Base-by-base conservation (phyloP, 306 rosid species). In the Prunus fruticosa region DNA sequence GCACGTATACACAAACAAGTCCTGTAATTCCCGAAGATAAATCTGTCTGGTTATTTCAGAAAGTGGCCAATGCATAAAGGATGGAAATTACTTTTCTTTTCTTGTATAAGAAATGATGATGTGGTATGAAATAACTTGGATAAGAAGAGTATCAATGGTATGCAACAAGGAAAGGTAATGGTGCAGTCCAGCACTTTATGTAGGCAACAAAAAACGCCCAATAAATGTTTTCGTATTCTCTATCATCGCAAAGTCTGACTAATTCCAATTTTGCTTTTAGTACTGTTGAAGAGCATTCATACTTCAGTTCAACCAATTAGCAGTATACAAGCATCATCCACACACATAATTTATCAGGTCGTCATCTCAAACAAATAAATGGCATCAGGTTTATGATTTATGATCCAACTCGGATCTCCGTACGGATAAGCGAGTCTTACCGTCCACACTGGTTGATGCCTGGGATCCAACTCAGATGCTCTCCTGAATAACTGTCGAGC, bases 401-500 rank as follows among this genome's bases (percentile, higher is more conserved):
- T 15, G 3, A 52, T 30, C 23, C 22, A 11, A 41, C 41, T 14
- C 2, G 45, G 43, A 41, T 56, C 18, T 65, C 58, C 50, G 27
- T 18, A 28, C 41, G 27, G 66, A 47, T 4, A 34, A 14, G 69
- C 64, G 54, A 15, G 54, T 47, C 98, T 87, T 88, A 92, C 98
- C 82, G 87, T 89, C 98, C 98, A 94, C 64, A 94, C 97, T 78
- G 98, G 97, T 82, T 90, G 98, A 80, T 94, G 98, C 76, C 85
- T 94, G 16, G 97, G 96, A 78, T 94, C 91, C 88, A 94, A 74
- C 79, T 90, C 91, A 62, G 98, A 85, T 71, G 98, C 98, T 83
- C 87, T 84, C 82, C 86, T 84, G 82, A 94, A 94, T 89, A 94
- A 84, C 73, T 85, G 89, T 62, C 97, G 90, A 73, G 97, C 96